Evolutionary conservation across 371 early-diverging fungal genomes (phyloP), one percentile per base, ranked within the genome.

Genomic region (Syncephalastrum monosporum): DNA sequence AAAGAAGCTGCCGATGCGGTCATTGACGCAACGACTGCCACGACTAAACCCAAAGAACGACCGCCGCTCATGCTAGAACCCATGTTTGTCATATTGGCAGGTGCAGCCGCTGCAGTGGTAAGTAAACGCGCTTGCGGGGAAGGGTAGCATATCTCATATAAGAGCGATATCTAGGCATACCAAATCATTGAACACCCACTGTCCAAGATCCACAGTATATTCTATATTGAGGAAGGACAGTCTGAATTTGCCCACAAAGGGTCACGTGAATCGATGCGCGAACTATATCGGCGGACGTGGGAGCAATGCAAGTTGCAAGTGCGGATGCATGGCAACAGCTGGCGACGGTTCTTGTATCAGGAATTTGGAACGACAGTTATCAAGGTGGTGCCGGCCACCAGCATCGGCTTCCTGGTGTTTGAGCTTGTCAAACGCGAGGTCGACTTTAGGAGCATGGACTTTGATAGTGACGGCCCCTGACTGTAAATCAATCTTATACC

Each of bases 181-280:
- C 91, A 91, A 65, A 60, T 76, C 0, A 78, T 89, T 19, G 91
- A 91, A 21, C 86, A 86, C 54, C 91, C 91, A 0, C 58, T 91
- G 19, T 87, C 88, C 53, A 85, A 79, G 46, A 79, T 91, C 46
- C 85, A 85, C n/a, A 78, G 74, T 27, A 83, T 86, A 10, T 83
- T 90, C 43, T 84, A 83, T 29, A 75, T 86, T 16, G 85, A 86
- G 53, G 86, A 85, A 55, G 83, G 85, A 1, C 82, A 85, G 50
- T 73, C 84, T 0, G 83, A 78, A 25, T 79, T 73, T 46, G 69
- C 58, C 41, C 71, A 68, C 60, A 81, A 56, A 57, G 58, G 61
- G 38, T 66, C n/a, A 19, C 72, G 56, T 55, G 77, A 60, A 44
- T 63, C 55, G 25, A 78, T 57, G 16, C 67, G 55, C 21, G 56